Conservation (phyloP, 2,329 filamentous ascomycete species). For the Phialophora verrucosa region DNA sequence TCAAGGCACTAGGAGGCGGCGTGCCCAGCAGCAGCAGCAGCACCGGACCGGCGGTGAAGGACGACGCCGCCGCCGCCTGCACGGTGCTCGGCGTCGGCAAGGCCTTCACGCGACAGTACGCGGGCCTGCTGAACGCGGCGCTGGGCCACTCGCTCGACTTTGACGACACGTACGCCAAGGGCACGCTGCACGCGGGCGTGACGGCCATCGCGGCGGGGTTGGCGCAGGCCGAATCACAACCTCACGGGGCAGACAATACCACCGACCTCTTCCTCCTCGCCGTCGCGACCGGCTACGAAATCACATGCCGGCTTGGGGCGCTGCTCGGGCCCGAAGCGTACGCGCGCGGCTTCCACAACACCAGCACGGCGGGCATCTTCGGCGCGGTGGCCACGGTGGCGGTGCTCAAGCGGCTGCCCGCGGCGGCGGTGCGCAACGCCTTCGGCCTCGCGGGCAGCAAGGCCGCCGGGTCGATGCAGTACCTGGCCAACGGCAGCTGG, state of each 20-base stretch:
- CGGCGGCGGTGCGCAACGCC: slow-evolving; percentile 42
- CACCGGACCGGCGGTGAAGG: no score
- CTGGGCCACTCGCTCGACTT: slow-evolving; percentile 54
- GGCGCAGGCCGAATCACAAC: slow-evolving; percentile 42
- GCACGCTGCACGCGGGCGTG: slow-evolving; percentile 51
- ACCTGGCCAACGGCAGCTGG: slow-evolving; percentile 48
- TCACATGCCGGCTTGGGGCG: slow-evolving; percentile 43
- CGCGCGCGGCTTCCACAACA: slow-evolving; percentile 48
- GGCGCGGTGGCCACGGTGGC: slow-evolving; percentile 45
- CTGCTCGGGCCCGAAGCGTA: slow-evolving; percentile 46
- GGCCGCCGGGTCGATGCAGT: slow-evolving; percentile 49
- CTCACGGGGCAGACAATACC: slow-evolving; percentile 22
- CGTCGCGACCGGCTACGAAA: slow-evolving; percentile 46
- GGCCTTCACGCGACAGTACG: slow-evolving; percentile 45
- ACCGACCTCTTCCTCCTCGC: slow-evolving; percentile 42
- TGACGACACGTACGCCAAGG: slow-evolving; percentile 53
- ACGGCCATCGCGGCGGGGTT: slow-evolving; percentile 44
- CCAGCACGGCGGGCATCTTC: slow-evolving; percentile 47
- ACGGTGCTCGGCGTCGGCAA: slow-evolving; percentile 38
- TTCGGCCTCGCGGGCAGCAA: slow-evolving; percentile 48
- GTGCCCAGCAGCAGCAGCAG: neutral
- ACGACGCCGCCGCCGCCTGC: slow-evolving; percentile 6
- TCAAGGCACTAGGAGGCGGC: slow-evolving; percentile 28
- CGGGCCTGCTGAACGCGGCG: slow-evolving; percentile 51
- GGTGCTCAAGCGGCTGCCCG: slow-evolving; percentile 41